Evolutionary conservation across 805 yeast genomes (phyloP), one percentile per base, ranked within the genome.

Genomic region (Vanderwaltozyma yarrowii): DNA sequence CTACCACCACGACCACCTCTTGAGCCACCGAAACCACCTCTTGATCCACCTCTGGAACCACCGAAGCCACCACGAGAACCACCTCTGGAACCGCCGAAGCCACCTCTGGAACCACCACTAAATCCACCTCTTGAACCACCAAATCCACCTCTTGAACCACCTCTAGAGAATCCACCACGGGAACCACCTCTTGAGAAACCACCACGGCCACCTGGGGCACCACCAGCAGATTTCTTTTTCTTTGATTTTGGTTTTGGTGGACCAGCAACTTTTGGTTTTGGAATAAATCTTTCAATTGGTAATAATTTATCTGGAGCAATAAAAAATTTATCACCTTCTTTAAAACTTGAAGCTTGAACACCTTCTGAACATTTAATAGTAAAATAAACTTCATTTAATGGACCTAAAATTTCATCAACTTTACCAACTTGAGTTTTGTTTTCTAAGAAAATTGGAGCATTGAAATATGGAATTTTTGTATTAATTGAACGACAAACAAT

Each of bases 391-490:
- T 92, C 98, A 61, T 92, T 92, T 60, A 92, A 67, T 34, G 98
- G 97, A 36, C 99, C 99, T 50, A 92, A 73, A 46, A 92, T 92
- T 71, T 92, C 99, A 62, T 92, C 99, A 42, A 92, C 95, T 64
- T 92, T 92, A 54, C 99, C 99, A 34, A 92, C 79, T 59, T 82
- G 92, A 19, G 95, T 81, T 66, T 92, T 92, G 73, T 92, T 89
- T 62, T 92, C 97, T 51, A 92, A 73, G 63, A 81, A 92, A 54
- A 92, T 88, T 60, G 98, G 98, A 20, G 99, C 99, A 67, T 92
- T 92, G 75, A 92, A 92, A 64, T 89, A 92, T 56, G 99, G 98
- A 51, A 92, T 72, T 70, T 89, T 89, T 41, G 86, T 78, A 62
- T 92, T 92, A 55, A 84, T 83, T 35, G 96, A 87, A 57, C 88